These are phyloP conservation scores for Pythium oligandrum DNA, from an alignment of 352 stramenopile genomes.

Conservation along the genomic window DNA sequence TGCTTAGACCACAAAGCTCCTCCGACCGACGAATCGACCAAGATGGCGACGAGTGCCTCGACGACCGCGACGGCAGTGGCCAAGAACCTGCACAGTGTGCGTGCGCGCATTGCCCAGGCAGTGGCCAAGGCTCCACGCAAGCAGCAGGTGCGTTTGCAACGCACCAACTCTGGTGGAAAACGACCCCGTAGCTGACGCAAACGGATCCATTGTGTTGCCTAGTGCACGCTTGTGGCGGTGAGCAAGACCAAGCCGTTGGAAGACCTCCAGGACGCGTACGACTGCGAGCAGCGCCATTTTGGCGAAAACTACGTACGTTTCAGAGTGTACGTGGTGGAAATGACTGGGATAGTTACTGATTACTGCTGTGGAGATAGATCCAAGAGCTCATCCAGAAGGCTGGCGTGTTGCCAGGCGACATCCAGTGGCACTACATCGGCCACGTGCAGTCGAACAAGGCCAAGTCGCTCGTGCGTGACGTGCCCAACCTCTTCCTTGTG, in stretches of 20 bases:
- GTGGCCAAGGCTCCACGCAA: conserved; percentile 35
- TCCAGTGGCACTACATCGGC: conserved; percentile 99
- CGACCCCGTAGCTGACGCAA: too few species aligned
- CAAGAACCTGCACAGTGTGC: conserved; percentile 46
- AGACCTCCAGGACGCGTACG: conserved; percentile 86
- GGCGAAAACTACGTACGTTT: conserved; percentile 96
- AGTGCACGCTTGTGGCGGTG: conserved; percentile 89
- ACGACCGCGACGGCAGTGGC: neutral
- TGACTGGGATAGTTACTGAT: conserved; percentile 8
- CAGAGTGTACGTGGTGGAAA: neutral
- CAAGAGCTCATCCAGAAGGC: conserved; percentile 97
- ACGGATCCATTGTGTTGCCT: too few species aligned
- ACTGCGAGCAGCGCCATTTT: conserved; percentile 92
- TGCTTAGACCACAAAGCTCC: too few species aligned
- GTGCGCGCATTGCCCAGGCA: conserved; percentile 46
- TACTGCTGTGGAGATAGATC: conserved; percentile 36
- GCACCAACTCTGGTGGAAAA: too few species aligned
- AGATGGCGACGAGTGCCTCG: neutral
- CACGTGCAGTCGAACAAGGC: conserved; percentile 98
- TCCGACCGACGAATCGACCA: neutral
- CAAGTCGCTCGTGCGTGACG: conserved; percentile 86
- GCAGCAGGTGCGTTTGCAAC: neutral
- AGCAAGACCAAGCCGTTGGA: conserved; percentile 94
- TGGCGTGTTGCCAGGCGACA: conserved; percentile 73
- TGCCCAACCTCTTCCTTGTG: conserved; percentile 93